Conservation (phyloP, 73 alveolate species). For the Loxodes magnus region DNA sequence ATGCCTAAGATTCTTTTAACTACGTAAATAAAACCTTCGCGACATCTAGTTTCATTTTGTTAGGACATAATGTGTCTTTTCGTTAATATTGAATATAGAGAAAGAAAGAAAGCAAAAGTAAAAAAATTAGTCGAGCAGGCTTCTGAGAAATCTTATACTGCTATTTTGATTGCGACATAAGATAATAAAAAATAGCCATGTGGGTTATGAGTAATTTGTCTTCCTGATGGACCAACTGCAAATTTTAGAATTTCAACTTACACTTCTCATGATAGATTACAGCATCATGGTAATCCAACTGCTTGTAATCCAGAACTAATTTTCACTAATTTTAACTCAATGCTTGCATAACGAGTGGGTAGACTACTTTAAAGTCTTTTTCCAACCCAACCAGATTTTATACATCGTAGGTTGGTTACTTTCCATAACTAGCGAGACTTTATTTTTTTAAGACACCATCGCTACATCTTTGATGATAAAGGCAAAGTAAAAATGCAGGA, state of each 20-base stretch:
- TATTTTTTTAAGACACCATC: slow-evolving; percentile 80
- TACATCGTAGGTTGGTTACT: slow-evolving; percentile 75
- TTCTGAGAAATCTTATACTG: slow-evolving; percentile 81
- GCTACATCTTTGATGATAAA: slow-evolving; percentile 62
- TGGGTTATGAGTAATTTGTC: slow-evolving; percentile 74
- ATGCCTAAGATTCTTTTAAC: slow-evolving; percentile 82
- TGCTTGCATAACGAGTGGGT: slow-evolving; percentile 92
- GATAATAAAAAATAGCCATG: slow-evolving; percentile 85
- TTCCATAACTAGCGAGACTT: slow-evolving; percentile 87
- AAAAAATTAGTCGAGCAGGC: slow-evolving; percentile 82
- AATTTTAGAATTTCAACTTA: slow-evolving; percentile 84
- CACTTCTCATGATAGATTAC: slow-evolving; percentile 71
- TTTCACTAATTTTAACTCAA: slow-evolving; percentile 85
- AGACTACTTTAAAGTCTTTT: slow-evolving; percentile 89
- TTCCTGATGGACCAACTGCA: slow-evolving; percentile 98
- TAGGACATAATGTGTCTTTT: slow-evolving; percentile 63
- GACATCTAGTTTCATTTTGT: slow-evolving; percentile 56
- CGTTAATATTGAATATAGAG: slow-evolving; percentile 67
- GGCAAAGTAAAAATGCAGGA: slow-evolving; percentile 78
- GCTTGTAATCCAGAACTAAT: slow-evolving; percentile 92
- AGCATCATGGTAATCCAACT: slow-evolving; percentile 75
- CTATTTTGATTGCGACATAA: slow-evolving; percentile 68
- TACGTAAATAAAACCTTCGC: slow-evolving; percentile 71
- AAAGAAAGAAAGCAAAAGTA: slow-evolving; percentile 75
- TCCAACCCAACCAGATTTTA: slow-evolving; percentile 80